Evolutionary conservation across 345 rosid genomes (phyloP), one percentile per base, ranked within the genome.

Genomic region (Bruguiera sexangula): DNA sequence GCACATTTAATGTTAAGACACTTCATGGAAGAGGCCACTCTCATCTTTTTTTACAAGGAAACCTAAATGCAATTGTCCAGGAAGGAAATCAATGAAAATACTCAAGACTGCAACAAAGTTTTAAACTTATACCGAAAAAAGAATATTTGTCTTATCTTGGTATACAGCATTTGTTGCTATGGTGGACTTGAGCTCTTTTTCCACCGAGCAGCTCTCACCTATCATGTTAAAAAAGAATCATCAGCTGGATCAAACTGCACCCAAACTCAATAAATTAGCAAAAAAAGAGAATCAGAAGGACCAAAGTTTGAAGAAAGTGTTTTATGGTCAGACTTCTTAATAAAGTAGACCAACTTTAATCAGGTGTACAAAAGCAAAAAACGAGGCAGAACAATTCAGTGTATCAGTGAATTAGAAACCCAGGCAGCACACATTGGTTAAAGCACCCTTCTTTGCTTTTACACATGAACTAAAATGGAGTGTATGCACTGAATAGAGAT

Each of bases 191-290:
- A 92, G 83, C 76, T 87, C 96, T 83, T 95, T 95, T 72, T 82
- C 96, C 81, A 88, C 99, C 8, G 99, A 95, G 82, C 85, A 83
- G 87, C 98, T 95, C 86, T 95, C 99, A 71, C 99, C 99, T 95
- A 80, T 65, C 66, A 81, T 72, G 70, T 78, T 62, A 55, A 73
- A 56, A 70, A 69, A 51, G 66, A 75, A 79, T 20, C 48, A 61
- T 72, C 51, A 72, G 75, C 46, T 36, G 55, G 67, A 67, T 56
- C 56, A 21, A 36, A 61, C 16, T 27, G 20, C 10, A 20, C 22
- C 24, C 16, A 19, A 22, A 56, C 60, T 67, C 62, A 60, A 60
- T 39, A 39, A 32, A 75, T n/a, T 20, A 43, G n/a, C 48, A 24
- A 60, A 27, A 60, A 67, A 64, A 71, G 53, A 66, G 54, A 64